Conservation (phyloP, 257 asterid genomes). For the Rehmannia glutinosa region DNA sequence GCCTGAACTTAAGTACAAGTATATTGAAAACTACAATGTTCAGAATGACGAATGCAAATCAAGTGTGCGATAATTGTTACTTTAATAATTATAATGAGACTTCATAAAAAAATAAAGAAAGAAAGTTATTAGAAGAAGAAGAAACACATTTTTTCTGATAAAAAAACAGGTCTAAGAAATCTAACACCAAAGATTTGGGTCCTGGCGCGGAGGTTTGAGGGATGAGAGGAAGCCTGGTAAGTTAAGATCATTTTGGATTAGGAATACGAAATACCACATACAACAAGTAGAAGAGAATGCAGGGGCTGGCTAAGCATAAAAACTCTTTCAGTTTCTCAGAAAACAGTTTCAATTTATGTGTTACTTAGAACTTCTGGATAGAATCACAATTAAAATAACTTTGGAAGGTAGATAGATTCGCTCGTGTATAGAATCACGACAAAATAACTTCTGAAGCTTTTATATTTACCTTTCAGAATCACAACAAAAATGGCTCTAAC, state of each 20-base stretch:
- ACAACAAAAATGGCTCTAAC: conserved; percentile 24
- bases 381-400: too few species aligned
- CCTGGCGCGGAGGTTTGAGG: neutral
- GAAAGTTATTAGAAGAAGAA: too few species aligned
- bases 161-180: neutral
- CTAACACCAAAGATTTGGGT: neutral
- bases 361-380: too few species aligned
- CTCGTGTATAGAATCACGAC: neutral
- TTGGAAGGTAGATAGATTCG: too few species aligned
- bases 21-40: neutral
- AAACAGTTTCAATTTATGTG: neutral
- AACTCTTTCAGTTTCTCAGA: neutral
- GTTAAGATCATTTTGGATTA: neutral
- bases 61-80: too few species aligned
- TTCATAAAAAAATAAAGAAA: too few species aligned
- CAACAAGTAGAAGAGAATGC: neutral
- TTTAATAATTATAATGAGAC: too few species aligned
- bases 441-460: conserved; percentile 9
- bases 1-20: too few species aligned
- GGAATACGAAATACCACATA: neutral
- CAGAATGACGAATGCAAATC: too few species aligned
- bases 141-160: neutral
- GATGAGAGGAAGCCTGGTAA: neutral
- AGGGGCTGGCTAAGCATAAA: neutral
- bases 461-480: conserved; percentile 64